phyloP scores from a whole-genome alignment of 1,284 basidiomycete species.

The Meira miltonrushii region DNA sequence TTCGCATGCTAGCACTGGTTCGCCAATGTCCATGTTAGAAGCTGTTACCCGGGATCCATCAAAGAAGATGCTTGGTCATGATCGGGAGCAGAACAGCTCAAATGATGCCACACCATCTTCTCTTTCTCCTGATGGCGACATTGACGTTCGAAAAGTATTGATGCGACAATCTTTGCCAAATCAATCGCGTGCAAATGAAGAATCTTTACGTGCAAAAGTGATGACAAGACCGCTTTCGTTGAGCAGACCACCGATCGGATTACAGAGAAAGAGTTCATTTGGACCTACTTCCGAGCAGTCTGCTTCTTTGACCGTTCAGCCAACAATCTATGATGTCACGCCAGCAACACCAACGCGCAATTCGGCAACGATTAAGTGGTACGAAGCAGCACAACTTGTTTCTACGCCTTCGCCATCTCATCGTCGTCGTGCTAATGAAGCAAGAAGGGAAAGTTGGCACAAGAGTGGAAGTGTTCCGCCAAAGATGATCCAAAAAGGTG shows the following conservation, averaged over 20 bases:
- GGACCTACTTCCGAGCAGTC: constrained; percentile 16
- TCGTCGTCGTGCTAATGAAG: constrained; percentile 19
- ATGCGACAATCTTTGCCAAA: background rate
- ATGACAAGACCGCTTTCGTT: background rate
- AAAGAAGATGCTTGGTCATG: background rate
- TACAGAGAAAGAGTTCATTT: constrained; percentile 19
- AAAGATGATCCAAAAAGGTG: too few species aligned
- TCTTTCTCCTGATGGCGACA: background rate
- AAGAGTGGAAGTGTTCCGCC: background rate
- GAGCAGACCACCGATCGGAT: constrained; percentile 6
- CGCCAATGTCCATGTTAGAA: background rate
- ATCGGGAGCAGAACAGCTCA: background rate
- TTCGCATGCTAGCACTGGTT: background rate
- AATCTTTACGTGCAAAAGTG: background rate
- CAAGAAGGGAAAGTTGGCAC: background rate
- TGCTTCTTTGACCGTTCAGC: constrained; percentile 17
- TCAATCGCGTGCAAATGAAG: background rate
- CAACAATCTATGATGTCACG: constrained; percentile 19
- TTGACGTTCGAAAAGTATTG: too few species aligned
- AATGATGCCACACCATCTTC: background rate
- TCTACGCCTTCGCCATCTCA: constrained; percentile 41
- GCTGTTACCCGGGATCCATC: background rate
- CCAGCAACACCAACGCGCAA: constrained; percentile 50
- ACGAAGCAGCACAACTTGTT: constrained; percentile 39
- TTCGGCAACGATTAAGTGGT: constrained; percentile 42